These are phyloP conservation scores for Plasmodium gaboni DNA, from an alignment of 169 alveolate genomes.

Conservation along the genomic window DNA sequence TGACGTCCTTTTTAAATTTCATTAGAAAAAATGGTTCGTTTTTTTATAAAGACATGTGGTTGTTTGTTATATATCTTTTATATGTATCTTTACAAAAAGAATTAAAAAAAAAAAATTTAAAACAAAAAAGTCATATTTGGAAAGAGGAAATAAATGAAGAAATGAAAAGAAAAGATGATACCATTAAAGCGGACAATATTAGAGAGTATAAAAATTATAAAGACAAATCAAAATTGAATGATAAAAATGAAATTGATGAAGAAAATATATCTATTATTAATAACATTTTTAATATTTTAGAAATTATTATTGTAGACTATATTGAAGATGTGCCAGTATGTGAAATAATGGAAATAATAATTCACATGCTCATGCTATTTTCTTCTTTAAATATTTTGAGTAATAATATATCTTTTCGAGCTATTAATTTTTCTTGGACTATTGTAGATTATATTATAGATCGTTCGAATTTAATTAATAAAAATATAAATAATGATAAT, in stretches of 20 bases:
- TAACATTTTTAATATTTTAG: conserved; percentile 60
- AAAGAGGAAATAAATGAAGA: not conserved
- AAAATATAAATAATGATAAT: conserved; percentile 10
- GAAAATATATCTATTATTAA: conserved; percentile 61
- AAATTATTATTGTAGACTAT: conserved; percentile 66
- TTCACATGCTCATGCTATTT: conserved; percentile 67
- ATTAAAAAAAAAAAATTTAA: conserved; percentile 44
- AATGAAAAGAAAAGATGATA: not conserved
- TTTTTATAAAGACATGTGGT: conserved; percentile 58
- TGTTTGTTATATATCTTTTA: conserved; percentile 60
- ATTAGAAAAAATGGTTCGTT: conserved; percentile 71
- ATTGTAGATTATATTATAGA: conserved; percentile 60
- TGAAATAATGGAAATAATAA: conserved; percentile 66
- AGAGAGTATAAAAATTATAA: too few relatives aligned
- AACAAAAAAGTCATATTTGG: not conserved
- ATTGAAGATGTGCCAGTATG: conserved; percentile 75
- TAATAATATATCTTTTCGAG: conserved; percentile 64
- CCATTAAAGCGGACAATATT: not conserved
- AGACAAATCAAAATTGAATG: too few relatives aligned
- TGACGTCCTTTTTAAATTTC: conserved; percentile 47
- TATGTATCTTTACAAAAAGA: conserved; percentile 62
- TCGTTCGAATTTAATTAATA: conserved; percentile 30
- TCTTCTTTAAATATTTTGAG: conserved; percentile 50
- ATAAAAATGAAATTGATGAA: conserved; percentile 20
- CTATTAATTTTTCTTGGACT: conserved; percentile 73